Percentiles rank a stretch among this genome's conserved stretches.
phyloP scores from a whole-genome alignment of 345 rosid species.

The Theobroma cacao region DNA sequence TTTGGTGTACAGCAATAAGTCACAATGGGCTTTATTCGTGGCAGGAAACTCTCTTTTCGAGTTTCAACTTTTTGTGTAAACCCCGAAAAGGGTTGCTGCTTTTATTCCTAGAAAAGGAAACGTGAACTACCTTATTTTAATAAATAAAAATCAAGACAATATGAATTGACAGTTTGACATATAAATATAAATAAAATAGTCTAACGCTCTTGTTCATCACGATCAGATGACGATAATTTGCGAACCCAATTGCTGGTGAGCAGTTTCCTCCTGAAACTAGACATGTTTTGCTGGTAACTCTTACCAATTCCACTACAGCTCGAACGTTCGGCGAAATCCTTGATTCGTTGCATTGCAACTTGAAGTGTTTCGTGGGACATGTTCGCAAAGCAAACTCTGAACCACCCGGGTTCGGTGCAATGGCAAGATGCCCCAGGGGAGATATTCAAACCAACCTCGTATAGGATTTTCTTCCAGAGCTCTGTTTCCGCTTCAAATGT shows the following conservation, averaged over 20 bases:
- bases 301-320: background rate
- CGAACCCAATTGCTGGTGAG: constrained; percentile 35
- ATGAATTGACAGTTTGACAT: background rate
- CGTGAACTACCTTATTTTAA: background rate
- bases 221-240: constrained; percentile 26
- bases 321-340: constrained; percentile 26
- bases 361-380: constrained; percentile 46
- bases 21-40: too few species aligned
- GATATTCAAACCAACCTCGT: constrained; percentile 64
- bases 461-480: constrained; percentile 62
- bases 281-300: background rate
- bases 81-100: background rate
- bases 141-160: background rate
- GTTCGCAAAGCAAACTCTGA: constrained; percentile 79
- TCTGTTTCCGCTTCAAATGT: constrained; percentile 68
- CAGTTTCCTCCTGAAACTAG: constrained; percentile 32
- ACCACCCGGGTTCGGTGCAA: constrained; percentile 87
- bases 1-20: too few species aligned
- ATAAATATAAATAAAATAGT: background rate
- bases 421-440: constrained; percentile 89
- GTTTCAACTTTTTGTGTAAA: background rate
- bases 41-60: background rate
- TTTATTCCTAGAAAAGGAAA: background rate
- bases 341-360: constrained; percentile 51
- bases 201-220: constrained; percentile 34